These are phyloP conservation scores for Cucurbita pepo DNA, from an alignment of 306 rosid genomes.

Conservation along the genomic window DNA sequence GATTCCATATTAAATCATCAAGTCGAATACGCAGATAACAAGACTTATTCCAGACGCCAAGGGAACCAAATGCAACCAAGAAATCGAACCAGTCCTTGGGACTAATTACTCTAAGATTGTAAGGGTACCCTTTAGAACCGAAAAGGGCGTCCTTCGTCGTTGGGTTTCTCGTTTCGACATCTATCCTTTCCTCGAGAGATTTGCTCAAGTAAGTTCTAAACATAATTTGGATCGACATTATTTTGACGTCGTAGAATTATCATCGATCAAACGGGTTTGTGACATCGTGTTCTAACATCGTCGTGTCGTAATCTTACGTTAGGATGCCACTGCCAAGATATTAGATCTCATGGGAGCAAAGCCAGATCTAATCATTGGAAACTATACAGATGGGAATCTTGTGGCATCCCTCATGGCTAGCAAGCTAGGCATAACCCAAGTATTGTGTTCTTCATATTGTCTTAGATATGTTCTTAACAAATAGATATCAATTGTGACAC, in stretches of 20 bases:
- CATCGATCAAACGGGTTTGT: background rate
- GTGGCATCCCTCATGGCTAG: constrained; percentile 77
- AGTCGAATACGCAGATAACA: constrained; percentile 31
- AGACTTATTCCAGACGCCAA: constrained; percentile 77
- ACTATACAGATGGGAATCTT: constrained; percentile 84
- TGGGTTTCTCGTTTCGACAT: constrained; percentile 95
- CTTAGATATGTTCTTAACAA: background rate
- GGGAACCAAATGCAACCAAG: constrained; percentile 79
- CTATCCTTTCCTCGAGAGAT: constrained; percentile 79
- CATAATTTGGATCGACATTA: background rate
- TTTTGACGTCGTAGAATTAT: too few relatives aligned
- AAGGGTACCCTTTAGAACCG: constrained; percentile 66
- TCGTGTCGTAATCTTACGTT: background rate
- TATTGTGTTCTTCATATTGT: constrained; percentile 9
- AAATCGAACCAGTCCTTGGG: constrained; percentile 51
- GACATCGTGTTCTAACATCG: background rate
- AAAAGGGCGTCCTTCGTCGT: constrained; percentile 36
- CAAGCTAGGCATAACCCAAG: constrained; percentile 82
- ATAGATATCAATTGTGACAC: background rate
- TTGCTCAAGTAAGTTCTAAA: constrained; percentile 36
- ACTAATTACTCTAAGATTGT: constrained; percentile 66
- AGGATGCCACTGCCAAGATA: constrained; percentile 65
- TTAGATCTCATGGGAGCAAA: constrained; percentile 55
- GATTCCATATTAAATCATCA: background rate
- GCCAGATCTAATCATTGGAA: constrained; percentile 79